Base-by-base conservation (phyloP, 108 stramenopile species). In the Cyclostephanos tholiformis region DNA sequence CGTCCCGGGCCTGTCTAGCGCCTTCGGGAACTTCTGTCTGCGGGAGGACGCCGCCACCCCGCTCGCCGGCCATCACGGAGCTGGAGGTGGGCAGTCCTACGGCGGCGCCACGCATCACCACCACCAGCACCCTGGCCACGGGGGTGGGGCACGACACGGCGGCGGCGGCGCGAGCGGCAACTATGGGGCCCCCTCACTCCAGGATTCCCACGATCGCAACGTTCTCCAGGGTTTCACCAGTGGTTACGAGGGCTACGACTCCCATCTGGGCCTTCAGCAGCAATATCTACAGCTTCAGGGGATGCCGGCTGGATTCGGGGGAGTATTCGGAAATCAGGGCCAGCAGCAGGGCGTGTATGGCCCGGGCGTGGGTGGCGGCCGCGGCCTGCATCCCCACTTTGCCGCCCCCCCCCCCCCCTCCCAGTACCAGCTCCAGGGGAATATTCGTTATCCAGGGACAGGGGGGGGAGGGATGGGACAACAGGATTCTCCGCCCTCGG, bases 1-100 rank as follows among this genome's bases (percentile, higher is more conserved):
- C 51, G 51, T 72, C 29, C 53, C 63, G 19, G 36, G 71, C 36
- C 63, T 72, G 35, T 63, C 63, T 14, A 61, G 44, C 13, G 71
- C 71, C 9, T 72, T 72, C 53, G 71, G 71, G 0, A 63, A 64
- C 61, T 72, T 72, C 43, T 62, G 71, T 23, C 38, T 72, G 10
- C 53, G 25, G 53, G 53, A 55, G 25, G 52, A 53, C 52, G 52
- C 52, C 17, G 3, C 20, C 12, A n/a, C 6, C 23, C 12, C 52
- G 12, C 6, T 19, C 52, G 25, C 8, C 23, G 52, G 52, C 52
- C 59, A 59, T 59, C 57, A 60, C 32, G 56, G 56, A 13, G 30
- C 10, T 19, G 59, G 59, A 10, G 59, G 59, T 0, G 7, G 52
- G 11, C 23, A 25, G 0, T n/a, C 0, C 6, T 6, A 25, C 8